A percentile compares a stretch with the other conserved stretches of the same genome.
Evolutionary conservation across 345 rosid species (phyloP).

Genomic region (Hypericum perforatum): DNA sequence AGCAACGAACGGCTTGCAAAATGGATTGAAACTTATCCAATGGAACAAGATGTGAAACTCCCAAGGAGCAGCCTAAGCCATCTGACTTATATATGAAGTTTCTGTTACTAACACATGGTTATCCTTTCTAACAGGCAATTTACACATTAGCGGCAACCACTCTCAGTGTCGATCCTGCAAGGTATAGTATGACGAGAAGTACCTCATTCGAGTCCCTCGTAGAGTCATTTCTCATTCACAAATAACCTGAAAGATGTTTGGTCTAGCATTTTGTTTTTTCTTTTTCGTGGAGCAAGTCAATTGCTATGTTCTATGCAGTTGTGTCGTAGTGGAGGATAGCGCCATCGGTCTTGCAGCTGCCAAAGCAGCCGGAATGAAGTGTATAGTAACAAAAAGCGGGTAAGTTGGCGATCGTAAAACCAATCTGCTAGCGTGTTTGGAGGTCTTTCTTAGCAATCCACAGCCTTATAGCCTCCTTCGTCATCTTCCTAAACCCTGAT

Average conservation of each 20-base stretch:
- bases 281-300: background rate
- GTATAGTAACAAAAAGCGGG: constrained; percentile 91
- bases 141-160: constrained; percentile 81
- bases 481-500: no score
- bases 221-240: no score
- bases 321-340: constrained; percentile 92
- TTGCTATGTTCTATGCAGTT: constrained; percentile 36
- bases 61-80: no score
- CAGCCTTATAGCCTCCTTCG: background rate
- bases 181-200: constrained; percentile 28
- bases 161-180: constrained; percentile 78
- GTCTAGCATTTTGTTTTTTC: background rate
- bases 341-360: constrained; percentile 92
- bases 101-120: background rate
- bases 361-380: constrained; percentile 93
- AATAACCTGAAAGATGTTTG: constrained; percentile 1
- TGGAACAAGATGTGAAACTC: no score
- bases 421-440: background rate
- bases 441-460: background rate
- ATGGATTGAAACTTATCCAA: no score
- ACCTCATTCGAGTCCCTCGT: background rate
- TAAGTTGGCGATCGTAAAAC: constrained; percentile 16
- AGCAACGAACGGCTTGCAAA: no score
- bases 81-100: background rate
- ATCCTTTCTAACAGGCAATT: constrained; percentile 50